Conservation (phyloP, 1,284 basidiomycete genomes). For the Takashimella tepidaria region DNA sequence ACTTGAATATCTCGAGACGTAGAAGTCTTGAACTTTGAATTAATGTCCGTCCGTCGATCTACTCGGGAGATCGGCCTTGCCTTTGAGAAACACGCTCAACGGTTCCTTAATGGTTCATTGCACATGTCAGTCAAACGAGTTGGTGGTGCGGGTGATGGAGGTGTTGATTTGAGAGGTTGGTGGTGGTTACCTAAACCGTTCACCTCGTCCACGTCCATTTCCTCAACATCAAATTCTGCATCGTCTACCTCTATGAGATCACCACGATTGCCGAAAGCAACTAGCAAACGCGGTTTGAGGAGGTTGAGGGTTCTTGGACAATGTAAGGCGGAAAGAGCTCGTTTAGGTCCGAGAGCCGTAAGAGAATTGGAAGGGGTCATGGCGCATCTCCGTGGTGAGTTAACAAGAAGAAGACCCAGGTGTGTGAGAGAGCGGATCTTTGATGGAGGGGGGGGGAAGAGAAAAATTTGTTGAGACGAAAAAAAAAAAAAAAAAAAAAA, state of each 20-base stretch:
- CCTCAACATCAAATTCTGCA: neutral
- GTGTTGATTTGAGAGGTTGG: slow-evolving; percentile 84
- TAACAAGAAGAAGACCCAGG: neutral
- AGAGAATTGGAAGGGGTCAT: slow-evolving; percentile 84
- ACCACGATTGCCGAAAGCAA: neutral
- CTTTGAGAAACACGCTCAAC: slow-evolving; percentile 67
- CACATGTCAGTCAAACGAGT: slow-evolving; percentile 70
- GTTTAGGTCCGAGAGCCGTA: slow-evolving; percentile 68
- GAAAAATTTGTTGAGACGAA: too few relatives aligned
- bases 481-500: too few relatives aligned
- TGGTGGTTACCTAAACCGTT: slow-evolving; percentile 70
- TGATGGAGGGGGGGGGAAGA: too few relatives aligned
- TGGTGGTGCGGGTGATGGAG: slow-evolving; percentile 77
- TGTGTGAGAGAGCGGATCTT: too few relatives aligned
- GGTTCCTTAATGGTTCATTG: slow-evolving; percentile 58
- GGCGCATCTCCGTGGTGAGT: slow-evolving; percentile 21
- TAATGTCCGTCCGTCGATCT: neutral
- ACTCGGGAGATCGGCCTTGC: slow-evolving; percentile 59
- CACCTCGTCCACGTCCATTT: neutral
- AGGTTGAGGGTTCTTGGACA: slow-evolving; percentile 74
- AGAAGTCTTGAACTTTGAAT: too few relatives aligned
- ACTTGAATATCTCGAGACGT: too few relatives aligned
- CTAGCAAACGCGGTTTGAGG: slow-evolving; percentile 7
- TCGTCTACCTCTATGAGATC: neutral
- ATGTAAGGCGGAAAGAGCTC: slow-evolving; percentile 83